Evolutionary conservation across 2,329 filamentous ascomycete species (phyloP).

Genomic region (Arthrobotrys pseudoclavata): DNA sequence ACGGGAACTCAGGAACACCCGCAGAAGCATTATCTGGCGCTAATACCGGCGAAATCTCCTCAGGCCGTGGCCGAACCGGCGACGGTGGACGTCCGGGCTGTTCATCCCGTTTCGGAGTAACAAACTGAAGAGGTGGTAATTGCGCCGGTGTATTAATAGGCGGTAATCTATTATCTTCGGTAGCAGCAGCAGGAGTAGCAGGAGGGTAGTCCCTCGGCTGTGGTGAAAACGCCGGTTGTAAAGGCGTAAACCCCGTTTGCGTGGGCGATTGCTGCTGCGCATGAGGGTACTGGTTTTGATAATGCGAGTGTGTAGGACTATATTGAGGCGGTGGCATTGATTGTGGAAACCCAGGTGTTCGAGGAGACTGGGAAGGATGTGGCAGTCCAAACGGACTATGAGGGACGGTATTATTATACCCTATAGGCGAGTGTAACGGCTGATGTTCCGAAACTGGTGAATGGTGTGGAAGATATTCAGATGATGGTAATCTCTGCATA

Average conservation of each 20-base stretch:
- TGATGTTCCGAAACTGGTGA: conserved; percentile 49
- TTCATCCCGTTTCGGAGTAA: conserved; percentile 35
- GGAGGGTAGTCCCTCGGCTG: conserved; percentile 20
- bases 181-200: neutral
- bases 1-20: conserved; percentile 33
- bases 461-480: conserved; percentile 52
- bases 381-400: conserved; percentile 46
- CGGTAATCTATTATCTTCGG: conserved; percentile 44
- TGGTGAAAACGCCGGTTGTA: conserved; percentile 47
- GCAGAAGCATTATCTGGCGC: conserved; percentile 36
- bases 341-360: conserved; percentile 50
- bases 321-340: conserved; percentile 56
- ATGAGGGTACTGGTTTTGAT: conserved; percentile 32
- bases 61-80: conserved; percentile 43
- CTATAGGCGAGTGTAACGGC: conserved; percentile 48
- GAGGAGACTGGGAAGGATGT: conserved; percentile 37
- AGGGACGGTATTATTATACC: conserved; percentile 30
- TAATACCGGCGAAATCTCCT: conserved; percentile 55
- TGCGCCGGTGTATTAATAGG: conserved; percentile 54
- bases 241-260: conserved; percentile 28
- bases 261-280: conserved; percentile 38
- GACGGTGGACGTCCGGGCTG: conserved; percentile 31
- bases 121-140: conserved; percentile 45
- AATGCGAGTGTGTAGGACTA: conserved; percentile 48
- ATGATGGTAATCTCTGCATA: conserved; percentile 50